phyloP scores from a whole-genome alignment of 2,329 filamentous ascomycete species.

The Colletotrichum incanum region DNA sequence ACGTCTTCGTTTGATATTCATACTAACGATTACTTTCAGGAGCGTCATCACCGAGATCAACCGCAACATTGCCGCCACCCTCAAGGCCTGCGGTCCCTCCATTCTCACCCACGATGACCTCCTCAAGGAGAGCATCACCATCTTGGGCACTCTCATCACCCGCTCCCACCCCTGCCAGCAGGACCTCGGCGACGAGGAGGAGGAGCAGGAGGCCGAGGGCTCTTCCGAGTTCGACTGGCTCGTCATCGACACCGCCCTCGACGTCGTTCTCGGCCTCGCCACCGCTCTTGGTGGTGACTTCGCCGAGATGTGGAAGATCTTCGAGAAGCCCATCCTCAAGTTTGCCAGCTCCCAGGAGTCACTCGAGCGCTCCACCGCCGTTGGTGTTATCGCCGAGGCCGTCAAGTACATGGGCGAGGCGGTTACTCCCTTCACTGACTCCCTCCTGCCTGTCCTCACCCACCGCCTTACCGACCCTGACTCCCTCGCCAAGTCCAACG shows the following conservation, averaged over 20 bases:
- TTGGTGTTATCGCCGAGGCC: constrained; percentile 93
- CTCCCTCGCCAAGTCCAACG: constrained; percentile 93
- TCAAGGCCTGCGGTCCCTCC: constrained; percentile 92
- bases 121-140: constrained; percentile 82
- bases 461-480: constrained; percentile 93
- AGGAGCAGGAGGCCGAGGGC: constrained; percentile 81
- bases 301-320: constrained; percentile 93
- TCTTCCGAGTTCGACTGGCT: constrained; percentile 98
- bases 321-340: constrained; percentile 92
- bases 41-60: constrained; percentile 95
- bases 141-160: constrained; percentile 84
- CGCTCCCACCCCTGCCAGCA: constrained; percentile 95
- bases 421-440: constrained; percentile 86
- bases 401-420: constrained; percentile 85
- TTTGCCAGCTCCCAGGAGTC: constrained; percentile 89
- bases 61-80: constrained; percentile 89
- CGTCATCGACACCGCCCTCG: constrained; percentile 93
- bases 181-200: constrained; percentile 87
- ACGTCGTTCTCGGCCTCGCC: constrained; percentile 89
- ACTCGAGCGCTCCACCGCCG: constrained; percentile 89
- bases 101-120: constrained; percentile 82
- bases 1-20: constrained; percentile 42
- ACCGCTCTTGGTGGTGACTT: constrained; percentile 87
- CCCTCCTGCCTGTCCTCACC: constrained; percentile 84
- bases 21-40: constrained; percentile 68